phyloP scores from a whole-genome alignment of 1,284 basidiomycete species.

The Ganoderma lucidum region DNA sequence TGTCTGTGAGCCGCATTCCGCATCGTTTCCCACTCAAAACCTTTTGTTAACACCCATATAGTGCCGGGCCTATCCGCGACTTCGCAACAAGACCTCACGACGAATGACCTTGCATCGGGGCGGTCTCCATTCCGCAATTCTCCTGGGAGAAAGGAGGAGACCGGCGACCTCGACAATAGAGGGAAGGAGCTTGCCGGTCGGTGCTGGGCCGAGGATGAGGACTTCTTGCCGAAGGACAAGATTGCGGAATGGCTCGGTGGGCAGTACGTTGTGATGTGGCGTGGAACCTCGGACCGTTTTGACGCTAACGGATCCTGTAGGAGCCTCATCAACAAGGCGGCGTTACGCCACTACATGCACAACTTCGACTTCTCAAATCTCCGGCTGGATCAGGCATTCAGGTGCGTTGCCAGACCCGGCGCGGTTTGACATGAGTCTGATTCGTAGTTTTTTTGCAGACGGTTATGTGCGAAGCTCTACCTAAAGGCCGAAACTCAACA shows the following conservation, averaged over 20 bases:
- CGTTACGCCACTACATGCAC: conserved; percentile 85
- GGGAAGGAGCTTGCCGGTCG: conserved; percentile 79
- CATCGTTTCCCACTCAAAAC: conserved; percentile 27
- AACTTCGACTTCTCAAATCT: conserved; percentile 89
- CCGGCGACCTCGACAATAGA: conserved; percentile 66
- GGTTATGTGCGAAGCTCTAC: conserved; percentile 90
- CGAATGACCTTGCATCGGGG: conserved; percentile 51
- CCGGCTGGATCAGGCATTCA: conserved; percentile 90
- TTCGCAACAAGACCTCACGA: conserved; percentile 63
- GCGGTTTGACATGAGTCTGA: conserved; percentile 17
- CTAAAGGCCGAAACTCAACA: conserved; percentile 98
- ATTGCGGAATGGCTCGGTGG: conserved; percentile 97
- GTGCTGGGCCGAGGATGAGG: conserved; percentile 90
- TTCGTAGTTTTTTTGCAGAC: conserved; percentile 52
- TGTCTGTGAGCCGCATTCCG: conserved; percentile 49
- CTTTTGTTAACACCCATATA: conserved; percentile 30
- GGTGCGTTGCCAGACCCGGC: conserved; percentile 52
- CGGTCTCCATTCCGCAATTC: conserved; percentile 55
- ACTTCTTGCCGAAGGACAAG: conserved; percentile 87
- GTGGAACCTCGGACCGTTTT: conserved; percentile 9
- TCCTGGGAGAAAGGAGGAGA: conserved; percentile 55
- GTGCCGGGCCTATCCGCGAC: conserved; percentile 42
- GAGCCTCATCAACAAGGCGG: conserved; percentile 76
- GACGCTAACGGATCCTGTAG: conserved; percentile 51
- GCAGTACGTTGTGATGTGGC: conserved; percentile 60